phyloP scores from a whole-genome alignment of 495 filamentous ascomycete genomes.

The Podospora australis region DNA sequence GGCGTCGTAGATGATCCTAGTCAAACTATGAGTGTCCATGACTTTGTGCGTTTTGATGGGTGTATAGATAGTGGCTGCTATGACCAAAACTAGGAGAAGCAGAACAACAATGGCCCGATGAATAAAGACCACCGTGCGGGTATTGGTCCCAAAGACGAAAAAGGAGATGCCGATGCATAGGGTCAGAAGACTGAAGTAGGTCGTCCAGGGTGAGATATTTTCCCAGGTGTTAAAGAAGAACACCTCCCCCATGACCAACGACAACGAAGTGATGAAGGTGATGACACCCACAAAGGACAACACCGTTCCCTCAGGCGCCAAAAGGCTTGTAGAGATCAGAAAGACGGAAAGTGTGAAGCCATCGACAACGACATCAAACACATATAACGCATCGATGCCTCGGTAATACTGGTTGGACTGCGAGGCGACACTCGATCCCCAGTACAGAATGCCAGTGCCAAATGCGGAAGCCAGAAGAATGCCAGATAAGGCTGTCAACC shows the following conservation, averaged over 20 bases:
- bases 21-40: constrained; percentile 40
- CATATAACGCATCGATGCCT: constrained; percentile 27
- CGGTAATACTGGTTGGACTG: constrained; percentile 19
- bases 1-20: constrained; percentile 44
- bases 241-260: constrained; percentile 20
- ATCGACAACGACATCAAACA: constrained; percentile 36
- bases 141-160: constrained; percentile 35
- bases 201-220: constrained; percentile 24
- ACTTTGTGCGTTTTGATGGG: constrained; percentile 10
- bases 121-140: constrained; percentile 34
- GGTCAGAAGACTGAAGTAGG: constrained; percentile 23
- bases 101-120: constrained; percentile 33
- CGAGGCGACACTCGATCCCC: constrained; percentile 3
- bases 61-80: constrained; percentile 28
- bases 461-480: constrained; percentile 26
- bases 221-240: constrained; percentile 33
- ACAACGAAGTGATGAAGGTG: constrained; percentile 30
- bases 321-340: constrained; percentile 32
- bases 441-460: constrained; percentile 16
- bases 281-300: constrained; percentile 32
- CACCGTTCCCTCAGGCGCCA: constrained; percentile 33
- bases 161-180: constrained; percentile 33
- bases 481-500: constrained; percentile 33
- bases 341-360: constrained; percentile 33
- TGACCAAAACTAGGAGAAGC: constrained; percentile 23